These are phyloP conservation scores for Ascochyta clinopodiicola DNA, from an alignment of 2,329 filamentous ascomycete genomes.

Conservation along the genomic window DNA sequence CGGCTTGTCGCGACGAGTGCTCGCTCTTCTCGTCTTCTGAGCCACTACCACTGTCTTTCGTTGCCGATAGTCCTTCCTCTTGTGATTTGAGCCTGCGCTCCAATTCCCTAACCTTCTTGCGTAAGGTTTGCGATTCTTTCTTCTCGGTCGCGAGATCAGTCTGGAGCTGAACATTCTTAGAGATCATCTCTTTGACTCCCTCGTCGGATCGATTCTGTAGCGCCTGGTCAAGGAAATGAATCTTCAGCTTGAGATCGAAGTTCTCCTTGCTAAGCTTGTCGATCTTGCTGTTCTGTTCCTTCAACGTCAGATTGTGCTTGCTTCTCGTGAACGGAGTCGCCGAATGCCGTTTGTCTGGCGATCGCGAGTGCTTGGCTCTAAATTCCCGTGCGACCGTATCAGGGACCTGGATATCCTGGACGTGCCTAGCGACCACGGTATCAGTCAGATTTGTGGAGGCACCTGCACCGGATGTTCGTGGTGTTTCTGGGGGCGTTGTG, in stretches of 20 bases:
- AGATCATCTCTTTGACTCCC: conserved; percentile 96
- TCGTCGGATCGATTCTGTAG: conserved; percentile 94
- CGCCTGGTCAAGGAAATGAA: conserved; percentile 94
- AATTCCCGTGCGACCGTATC: conserved; percentile 88
- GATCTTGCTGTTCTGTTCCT: conserved; percentile 97
- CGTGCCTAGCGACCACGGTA: conserved; percentile 85
- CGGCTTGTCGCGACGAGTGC: conserved; percentile 64
- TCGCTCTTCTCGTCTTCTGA: conserved; percentile 62
- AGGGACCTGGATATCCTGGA: conserved; percentile 88
- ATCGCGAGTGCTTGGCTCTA: conserved; percentile 73
- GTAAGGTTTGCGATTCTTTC: conserved; percentile 85
- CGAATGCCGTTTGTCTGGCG: conserved; percentile 62
- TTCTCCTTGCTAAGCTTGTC: conserved; percentile 97
- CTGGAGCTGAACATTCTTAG: conserved; percentile 94
- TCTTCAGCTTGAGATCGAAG: conserved; percentile 95
- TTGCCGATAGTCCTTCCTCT: conserved; percentile 57
- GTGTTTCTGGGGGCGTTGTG: conserved; percentile 69
- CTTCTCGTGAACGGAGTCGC: conserved; percentile 48
- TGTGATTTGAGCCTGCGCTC: conserved; percentile 76
- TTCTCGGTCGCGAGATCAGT: conserved; percentile 87
- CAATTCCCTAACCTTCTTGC: conserved; percentile 81
- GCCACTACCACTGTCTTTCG: conserved; percentile 51
- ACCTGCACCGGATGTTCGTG: conserved; percentile 62
- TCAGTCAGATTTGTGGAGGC: conserved; percentile 72
- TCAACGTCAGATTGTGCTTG: conserved; percentile 73